Conservation (phyloP, 2,329 filamentous ascomycete species). For the Gaeumannomyces tritici region DNA sequence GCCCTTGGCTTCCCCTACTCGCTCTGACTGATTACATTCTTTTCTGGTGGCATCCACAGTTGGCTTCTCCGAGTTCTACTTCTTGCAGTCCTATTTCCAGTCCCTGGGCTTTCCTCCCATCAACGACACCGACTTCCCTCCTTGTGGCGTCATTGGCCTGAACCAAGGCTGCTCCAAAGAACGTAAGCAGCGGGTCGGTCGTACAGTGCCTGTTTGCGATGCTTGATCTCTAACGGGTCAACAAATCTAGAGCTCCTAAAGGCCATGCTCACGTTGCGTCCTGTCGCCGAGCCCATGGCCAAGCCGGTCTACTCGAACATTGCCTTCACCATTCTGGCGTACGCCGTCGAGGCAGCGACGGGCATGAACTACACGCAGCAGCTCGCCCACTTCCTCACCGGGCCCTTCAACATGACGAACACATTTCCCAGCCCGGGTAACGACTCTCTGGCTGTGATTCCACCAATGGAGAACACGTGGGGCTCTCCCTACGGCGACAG, state of each 20-base stretch:
- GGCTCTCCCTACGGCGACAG: background rate
- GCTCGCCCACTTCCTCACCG: constrained; percentile 7
- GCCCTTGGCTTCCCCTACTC: too few relatives aligned
- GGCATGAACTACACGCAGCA: constrained; percentile 17
- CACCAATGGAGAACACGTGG: background rate
- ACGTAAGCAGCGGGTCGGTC: constrained; percentile 12
- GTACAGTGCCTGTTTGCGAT: background rate
- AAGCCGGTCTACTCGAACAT: constrained; percentile 30
- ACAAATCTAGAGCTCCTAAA: constrained; percentile 18
- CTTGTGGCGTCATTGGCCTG: constrained; percentile 24
- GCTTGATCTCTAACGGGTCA: background rate
- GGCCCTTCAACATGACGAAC: constrained; percentile 9
- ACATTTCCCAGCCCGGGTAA: constrained; percentile 10
- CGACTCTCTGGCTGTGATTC: constrained; percentile 9
- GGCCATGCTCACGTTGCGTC: constrained; percentile 19
- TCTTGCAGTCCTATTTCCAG: constrained; percentile 22
- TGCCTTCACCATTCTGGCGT: constrained; percentile 25
- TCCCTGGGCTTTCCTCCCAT: constrained; percentile 25
- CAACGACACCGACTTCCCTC: constrained; percentile 21
- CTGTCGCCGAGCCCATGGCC: constrained; percentile 18
- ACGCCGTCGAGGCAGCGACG: constrained; percentile 21
- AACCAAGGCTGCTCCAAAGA: constrained; percentile 22
- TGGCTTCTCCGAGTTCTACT: constrained; percentile 26
- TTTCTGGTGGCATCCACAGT: constrained; percentile 9
- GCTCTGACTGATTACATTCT: background rate